These are phyloP conservation scores for Phytophthora constricta DNA, from an alignment of 352 stramenopile genomes.

Conservation along the genomic window DNA sequence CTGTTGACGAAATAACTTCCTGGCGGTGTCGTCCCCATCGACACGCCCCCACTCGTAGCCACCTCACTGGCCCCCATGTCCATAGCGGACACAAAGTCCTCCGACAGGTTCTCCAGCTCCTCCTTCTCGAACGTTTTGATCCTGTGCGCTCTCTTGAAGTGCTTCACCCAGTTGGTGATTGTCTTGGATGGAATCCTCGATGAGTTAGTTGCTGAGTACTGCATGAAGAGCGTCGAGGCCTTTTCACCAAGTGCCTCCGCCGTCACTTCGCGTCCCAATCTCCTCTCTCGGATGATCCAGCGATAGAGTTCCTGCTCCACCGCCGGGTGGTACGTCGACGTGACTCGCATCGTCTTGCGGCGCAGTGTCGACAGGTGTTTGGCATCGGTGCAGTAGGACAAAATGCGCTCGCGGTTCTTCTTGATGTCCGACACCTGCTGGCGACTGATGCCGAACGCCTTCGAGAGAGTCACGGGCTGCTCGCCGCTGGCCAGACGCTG, in stretches of 20 bases:
- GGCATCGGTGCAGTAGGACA: constrained; percentile 78
- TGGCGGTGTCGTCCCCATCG: constrained; percentile 2
- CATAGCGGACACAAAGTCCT: constrained; percentile 70
- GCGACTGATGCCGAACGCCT: constrained; percentile 71
- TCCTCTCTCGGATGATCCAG: constrained; percentile 79
- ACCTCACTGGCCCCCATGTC: constrained; percentile 35
- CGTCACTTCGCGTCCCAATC: constrained; percentile 52
- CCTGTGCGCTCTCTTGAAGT: constrained; percentile 73
- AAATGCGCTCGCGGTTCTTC: constrained; percentile 83
- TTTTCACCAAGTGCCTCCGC: constrained; percentile 58
- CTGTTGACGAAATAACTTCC: constrained; percentile 13
- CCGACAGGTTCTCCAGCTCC: constrained; percentile 57
- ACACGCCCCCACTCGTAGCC: not conserved
- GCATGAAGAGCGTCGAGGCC: constrained; percentile 71
- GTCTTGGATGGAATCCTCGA: constrained; percentile 47
- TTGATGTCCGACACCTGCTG: constrained; percentile 90
- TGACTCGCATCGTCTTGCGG: constrained; percentile 77
- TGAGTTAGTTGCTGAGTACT: constrained; percentile 56
- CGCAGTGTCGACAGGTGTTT: constrained; percentile 75
- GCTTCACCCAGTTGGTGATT: constrained; percentile 63
- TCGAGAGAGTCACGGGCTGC: constrained; percentile 66
- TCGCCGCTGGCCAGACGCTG: constrained; percentile 74
- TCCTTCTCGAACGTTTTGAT: constrained; percentile 60
- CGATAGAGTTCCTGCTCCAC: constrained; percentile 87
- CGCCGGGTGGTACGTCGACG: constrained; percentile 73